Evolutionary conservation across 768 basidiomycete species (phyloP).

Genomic region (Psilocybe tampanensis): DNA sequence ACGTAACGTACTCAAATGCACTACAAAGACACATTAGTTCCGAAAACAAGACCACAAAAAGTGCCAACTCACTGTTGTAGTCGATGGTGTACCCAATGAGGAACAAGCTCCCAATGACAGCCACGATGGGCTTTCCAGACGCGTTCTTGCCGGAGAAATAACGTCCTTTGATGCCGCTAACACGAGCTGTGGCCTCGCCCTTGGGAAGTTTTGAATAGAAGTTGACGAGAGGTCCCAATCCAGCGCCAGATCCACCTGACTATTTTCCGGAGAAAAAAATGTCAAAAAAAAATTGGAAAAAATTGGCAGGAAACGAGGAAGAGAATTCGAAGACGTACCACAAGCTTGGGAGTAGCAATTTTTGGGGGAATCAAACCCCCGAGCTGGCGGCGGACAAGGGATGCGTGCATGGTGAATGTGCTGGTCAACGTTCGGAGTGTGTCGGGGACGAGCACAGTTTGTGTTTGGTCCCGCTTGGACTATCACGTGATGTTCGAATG

Average conservation of each 20-base stretch:
- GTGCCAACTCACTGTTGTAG: constrained; percentile 76
- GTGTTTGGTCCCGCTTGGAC: constrained; percentile 9
- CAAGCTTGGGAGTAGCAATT: constrained; percentile 87
- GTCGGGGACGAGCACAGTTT: constrained; percentile 21
- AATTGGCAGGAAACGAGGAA: not conserved
- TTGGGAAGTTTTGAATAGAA: constrained; percentile 98
- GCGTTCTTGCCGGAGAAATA: constrained; percentile 90
- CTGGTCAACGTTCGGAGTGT: constrained; percentile 28
- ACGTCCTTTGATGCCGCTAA: constrained; percentile 74
- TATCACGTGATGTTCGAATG: not conserved
- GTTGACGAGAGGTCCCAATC: constrained; percentile 83
- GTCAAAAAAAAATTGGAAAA: constrained; percentile 1
- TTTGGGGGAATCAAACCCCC: constrained; percentile 90
- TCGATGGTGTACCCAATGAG: constrained; percentile 84
- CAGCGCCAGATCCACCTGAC: constrained; percentile 82
- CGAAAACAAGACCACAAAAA: constrained; percentile 7
- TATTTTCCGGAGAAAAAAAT: constrained; percentile 32
- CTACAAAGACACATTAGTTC: constrained; percentile 37
- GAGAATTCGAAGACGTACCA: constrained; percentile 51
- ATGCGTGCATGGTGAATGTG: constrained; percentile 68
- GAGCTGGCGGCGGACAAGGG: constrained; percentile 84
- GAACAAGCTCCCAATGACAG: constrained; percentile 67
- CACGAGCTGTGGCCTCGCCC: constrained; percentile 66
- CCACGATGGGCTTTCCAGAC: constrained; percentile 67
- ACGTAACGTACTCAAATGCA: constrained; percentile 77